Percentiles rank a stretch among this genome's conserved stretches.
Evolutionary conservation across 2,329 filamentous ascomycete genomes (phyloP).

Genomic region (Neonectria coccinea): DNA sequence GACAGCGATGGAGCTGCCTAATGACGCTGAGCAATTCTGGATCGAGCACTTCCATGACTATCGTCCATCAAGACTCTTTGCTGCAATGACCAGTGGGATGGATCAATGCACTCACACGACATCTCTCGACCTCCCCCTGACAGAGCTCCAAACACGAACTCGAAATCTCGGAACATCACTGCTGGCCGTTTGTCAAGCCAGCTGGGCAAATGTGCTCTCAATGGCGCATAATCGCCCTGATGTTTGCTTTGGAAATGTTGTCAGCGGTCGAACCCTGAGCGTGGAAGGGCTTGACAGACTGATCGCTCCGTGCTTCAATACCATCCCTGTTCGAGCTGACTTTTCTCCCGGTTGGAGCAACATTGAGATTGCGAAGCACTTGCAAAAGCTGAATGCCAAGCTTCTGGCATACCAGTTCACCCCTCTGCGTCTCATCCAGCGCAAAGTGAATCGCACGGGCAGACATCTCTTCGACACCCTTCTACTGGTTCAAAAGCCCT

Average conservation of each 20-base stretch:
- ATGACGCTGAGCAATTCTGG: constrained; percentile 75
- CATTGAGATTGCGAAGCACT: constrained; percentile 66
- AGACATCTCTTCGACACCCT: constrained; percentile 81
- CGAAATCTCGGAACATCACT: constrained; percentile 70
- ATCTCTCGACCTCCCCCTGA: constrained; percentile 53
- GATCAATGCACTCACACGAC: constrained; percentile 47
- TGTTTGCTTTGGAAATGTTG: constrained; percentile 88
- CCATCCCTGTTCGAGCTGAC: constrained; percentile 76
- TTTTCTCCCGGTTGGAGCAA: constrained; percentile 62
- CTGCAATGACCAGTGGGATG: constrained; percentile 34
- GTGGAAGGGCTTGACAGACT: constrained; percentile 76
- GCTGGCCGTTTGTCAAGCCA: constrained; percentile 75
- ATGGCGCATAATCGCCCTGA: constrained; percentile 69
- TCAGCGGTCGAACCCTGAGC: constrained; percentile 78
- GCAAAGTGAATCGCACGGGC: constrained; percentile 54
- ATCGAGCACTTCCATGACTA: constrained; percentile 64
- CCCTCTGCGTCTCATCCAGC: constrained; percentile 78
- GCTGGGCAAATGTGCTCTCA: constrained; percentile 76
- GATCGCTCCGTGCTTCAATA: constrained; percentile 94
- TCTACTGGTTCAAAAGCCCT: constrained; percentile 79
- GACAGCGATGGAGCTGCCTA: constrained; percentile 63
- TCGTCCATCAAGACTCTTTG: constrained; percentile 47
- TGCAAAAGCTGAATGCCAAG: constrained; percentile 72
- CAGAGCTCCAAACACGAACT: constrained; percentile 60
- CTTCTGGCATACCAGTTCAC: constrained; percentile 79